A percentile compares a stretch with the other conserved stretches of the same genome.
phyloP scores from a whole-genome alignment of 2,329 filamentous ascomycete genomes.

The Calonectria hongkongensis region DNA sequence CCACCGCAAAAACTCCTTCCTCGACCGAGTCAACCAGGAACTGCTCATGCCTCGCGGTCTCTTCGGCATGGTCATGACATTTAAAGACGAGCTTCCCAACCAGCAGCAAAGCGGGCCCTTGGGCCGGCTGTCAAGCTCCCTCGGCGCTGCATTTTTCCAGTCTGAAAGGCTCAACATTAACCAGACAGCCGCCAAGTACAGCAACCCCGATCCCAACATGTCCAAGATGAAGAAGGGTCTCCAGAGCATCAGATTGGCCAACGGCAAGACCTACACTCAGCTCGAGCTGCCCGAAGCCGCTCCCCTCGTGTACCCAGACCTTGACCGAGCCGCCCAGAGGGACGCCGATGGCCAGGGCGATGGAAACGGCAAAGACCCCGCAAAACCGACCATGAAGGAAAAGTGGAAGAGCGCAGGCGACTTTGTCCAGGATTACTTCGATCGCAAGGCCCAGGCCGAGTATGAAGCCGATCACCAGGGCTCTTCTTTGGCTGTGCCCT shows the following conservation, averaged over 20 bases:
- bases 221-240: slow-evolving; percentile 18
- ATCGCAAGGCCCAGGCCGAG: slow-evolving; percentile 29
- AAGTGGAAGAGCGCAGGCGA: slow-evolving; percentile 28
- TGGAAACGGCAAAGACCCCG: slow-evolving; percentile 6
- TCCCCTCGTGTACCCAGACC: slow-evolving; percentile 19
- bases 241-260: slow-evolving; percentile 17
- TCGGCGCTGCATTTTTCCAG: slow-evolving; percentile 20
- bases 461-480: slow-evolving; percentile 20
- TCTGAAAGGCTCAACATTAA: slow-evolving; percentile 31
- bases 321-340: slow-evolving; percentile 19
- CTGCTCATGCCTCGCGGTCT: slow-evolving; percentile 29
- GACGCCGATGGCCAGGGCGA: slow-evolving; percentile 3
- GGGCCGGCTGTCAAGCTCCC: slow-evolving; percentile 11
- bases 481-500: slow-evolving; percentile 2
- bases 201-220: background rate
- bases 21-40: slow-evolving; percentile 24
- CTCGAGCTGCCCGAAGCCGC: slow-evolving; percentile 33
- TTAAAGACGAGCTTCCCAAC: slow-evolving; percentile 27
- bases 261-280: slow-evolving; percentile 29
- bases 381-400: slow-evolving; percentile 23
- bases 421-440: slow-evolving; percentile 33
- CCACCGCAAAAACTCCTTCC: slow-evolving; percentile 25
- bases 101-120: slow-evolving; percentile 24
- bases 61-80: slow-evolving; percentile 34
- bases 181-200: slow-evolving; percentile 32